phyloP scores from a whole-genome alignment of 163 green algal species.

The Chloromonas sp. region DNA sequence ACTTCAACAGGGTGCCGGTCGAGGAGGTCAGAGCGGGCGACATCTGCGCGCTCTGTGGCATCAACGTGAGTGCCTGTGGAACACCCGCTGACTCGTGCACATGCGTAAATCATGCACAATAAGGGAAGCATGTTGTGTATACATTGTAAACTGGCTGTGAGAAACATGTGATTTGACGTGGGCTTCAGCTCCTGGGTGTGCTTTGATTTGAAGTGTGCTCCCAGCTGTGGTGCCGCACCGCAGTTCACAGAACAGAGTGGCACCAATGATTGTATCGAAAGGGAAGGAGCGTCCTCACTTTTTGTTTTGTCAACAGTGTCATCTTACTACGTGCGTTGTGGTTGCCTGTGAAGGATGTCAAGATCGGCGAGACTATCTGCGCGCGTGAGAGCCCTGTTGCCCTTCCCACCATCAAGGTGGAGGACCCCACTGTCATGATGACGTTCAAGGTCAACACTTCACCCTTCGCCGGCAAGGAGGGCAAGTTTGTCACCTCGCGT shows the following conservation, averaged over 20 bases:
- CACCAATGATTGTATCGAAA: too few relatives aligned
- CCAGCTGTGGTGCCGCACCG: too few relatives aligned
- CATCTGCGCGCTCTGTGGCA: conserved; percentile 56
- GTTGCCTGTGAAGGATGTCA: conserved; percentile 29
- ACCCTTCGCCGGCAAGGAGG: conserved; percentile 94
- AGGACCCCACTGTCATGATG: conserved; percentile 98
- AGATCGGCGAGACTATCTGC: conserved; percentile 96
- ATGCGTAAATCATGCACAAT: background rate
- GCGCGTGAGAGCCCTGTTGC: conserved; percentile 47
- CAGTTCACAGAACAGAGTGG: too few relatives aligned
- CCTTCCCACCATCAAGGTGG: conserved; percentile 93
- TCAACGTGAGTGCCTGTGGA: conserved; percentile 15
- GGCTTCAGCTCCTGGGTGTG: too few relatives aligned
- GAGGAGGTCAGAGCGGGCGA: conserved; percentile 72
- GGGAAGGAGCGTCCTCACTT: too few relatives aligned
- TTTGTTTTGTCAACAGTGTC: too few relatives aligned
- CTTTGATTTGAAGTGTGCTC: too few relatives aligned
- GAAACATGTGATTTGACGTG: too few relatives aligned
- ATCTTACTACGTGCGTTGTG: too few relatives aligned
- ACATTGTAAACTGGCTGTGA: too few relatives aligned
- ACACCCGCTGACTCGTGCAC: background rate
- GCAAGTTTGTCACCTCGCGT: conserved; percentile 88
- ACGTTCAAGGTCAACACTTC: conserved; percentile 96
- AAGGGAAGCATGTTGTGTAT: too few relatives aligned
- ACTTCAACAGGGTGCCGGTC: conserved; percentile 78